Percentiles rank a stretch among this genome's conserved stretches.
Evolutionary conservation across 139 green algal genomes (phyloP).

Genomic region (Parachlorella kessleri): DNA sequence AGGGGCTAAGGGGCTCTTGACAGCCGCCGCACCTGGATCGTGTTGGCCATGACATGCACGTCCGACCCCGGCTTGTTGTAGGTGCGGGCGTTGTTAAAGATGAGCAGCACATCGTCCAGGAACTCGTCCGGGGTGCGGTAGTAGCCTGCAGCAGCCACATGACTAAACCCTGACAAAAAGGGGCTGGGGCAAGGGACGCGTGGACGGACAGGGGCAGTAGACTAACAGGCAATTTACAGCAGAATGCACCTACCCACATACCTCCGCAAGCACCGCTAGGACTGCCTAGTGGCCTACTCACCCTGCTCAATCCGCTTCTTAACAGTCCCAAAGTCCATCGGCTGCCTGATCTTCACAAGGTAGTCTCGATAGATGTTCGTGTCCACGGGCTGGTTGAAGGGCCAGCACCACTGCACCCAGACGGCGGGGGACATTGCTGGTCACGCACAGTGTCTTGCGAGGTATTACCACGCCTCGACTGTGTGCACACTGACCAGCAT

Average conservation of each 20-base stretch:
- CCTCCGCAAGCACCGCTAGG: no score
- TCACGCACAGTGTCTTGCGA: no score
- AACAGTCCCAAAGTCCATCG: slow-evolving; percentile 86
- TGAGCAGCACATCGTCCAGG: slow-evolving; percentile 46
- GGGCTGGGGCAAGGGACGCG: no score
- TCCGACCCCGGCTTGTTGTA: slow-evolving; percentile 86
- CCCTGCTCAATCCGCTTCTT: slow-evolving; percentile 54
- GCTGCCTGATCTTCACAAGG: slow-evolving; percentile 51
- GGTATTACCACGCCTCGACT: no score
- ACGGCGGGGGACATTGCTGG: no score
- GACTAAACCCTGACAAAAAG: no score
- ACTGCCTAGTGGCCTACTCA: neutral
- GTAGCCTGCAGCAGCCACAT: no score
- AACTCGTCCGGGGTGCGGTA: slow-evolving; percentile 73
- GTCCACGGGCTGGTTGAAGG: slow-evolving; percentile 88
- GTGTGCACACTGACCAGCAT: no score
- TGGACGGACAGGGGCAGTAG: no score
- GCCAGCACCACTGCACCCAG: slow-evolving; percentile 63
- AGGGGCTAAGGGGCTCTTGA: no score
- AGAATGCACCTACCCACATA: no score
- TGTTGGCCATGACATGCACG: slow-evolving; percentile 84
- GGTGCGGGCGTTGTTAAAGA: slow-evolving; percentile 83
- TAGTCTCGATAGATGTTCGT: slow-evolving; percentile 75
- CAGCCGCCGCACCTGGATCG: slow-evolving; percentile 61
- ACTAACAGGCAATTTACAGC: no score